These are phyloP conservation scores for Babesia divergens DNA, from an alignment of 169 alveolate species.

Conservation along the genomic window DNA sequence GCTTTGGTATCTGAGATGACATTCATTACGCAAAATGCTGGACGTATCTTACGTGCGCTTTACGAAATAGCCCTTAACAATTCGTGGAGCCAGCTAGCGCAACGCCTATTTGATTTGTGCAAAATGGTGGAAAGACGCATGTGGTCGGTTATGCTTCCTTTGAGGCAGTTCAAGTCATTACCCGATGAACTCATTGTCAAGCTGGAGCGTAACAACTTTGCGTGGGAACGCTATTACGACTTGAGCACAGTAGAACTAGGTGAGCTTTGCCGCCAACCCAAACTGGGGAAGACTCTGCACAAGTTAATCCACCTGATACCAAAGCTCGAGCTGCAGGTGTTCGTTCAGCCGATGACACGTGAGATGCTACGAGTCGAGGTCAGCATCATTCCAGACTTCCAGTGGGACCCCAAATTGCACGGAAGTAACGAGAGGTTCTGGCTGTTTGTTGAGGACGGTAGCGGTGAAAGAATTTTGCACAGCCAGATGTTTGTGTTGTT, in stretches of 20 bases:
- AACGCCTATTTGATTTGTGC: slow-evolving; percentile 86
- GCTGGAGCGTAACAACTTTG: slow-evolving; percentile 93
- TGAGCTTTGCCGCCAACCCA: slow-evolving; percentile 89
- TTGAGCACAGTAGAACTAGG: slow-evolving; percentile 91
- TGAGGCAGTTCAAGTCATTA: slow-evolving; percentile 95
- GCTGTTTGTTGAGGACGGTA: slow-evolving; percentile 95
- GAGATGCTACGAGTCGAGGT: slow-evolving; percentile 90
- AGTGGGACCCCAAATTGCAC: slow-evolving; percentile 91
- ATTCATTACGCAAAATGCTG: slow-evolving; percentile 97
- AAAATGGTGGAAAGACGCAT: slow-evolving; percentile 97
- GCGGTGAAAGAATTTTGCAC: slow-evolving; percentile 93
- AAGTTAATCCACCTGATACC: slow-evolving; percentile 91
- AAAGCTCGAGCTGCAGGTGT: slow-evolving; percentile 90
- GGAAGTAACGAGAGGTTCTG: slow-evolving; percentile 93
- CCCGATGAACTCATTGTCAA: slow-evolving; percentile 91
- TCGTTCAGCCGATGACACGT: slow-evolving; percentile 95
- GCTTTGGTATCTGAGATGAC: slow-evolving; percentile 98
- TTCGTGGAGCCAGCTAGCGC: slow-evolving; percentile 93
- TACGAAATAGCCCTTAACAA: slow-evolving; percentile 92
- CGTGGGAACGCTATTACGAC: slow-evolving; percentile 93
- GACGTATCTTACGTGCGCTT: slow-evolving; percentile 97
- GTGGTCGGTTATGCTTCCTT: slow-evolving; percentile 98
- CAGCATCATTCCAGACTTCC: slow-evolving; percentile 90
- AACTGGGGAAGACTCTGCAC: slow-evolving; percentile 85
- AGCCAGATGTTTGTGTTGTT: slow-evolving; percentile 81